Evolutionary conservation across 1,284 basidiomycete species (phyloP).

Genomic region (Ceratobasidium sp.): DNA sequence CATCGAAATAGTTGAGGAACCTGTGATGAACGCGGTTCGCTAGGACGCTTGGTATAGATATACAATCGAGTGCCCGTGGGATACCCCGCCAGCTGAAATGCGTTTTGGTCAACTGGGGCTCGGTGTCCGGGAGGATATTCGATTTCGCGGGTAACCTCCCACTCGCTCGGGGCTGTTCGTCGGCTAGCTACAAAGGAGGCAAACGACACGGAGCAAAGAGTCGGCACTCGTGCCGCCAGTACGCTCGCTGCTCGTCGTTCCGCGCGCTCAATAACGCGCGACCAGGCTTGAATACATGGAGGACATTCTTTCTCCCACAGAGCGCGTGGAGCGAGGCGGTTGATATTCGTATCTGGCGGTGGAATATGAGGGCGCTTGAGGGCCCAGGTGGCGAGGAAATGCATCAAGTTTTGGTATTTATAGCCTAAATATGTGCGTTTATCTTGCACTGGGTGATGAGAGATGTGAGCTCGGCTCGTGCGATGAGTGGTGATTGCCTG

Average conservation of each 20-base stretch:
- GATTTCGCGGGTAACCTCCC: slow-evolving; percentile 5
- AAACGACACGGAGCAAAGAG: slow-evolving; percentile 16
- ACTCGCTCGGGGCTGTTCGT: slow-evolving; percentile 1
- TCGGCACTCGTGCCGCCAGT: neutral
- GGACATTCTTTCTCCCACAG: slow-evolving; percentile 16
- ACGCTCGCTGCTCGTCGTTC: slow-evolving; percentile 15
- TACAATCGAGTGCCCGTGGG: neutral
- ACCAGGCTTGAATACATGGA: neutral
- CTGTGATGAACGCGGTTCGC: neutral
- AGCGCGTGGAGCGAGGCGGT: neutral
- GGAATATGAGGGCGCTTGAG: neutral
- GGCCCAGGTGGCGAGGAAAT: neutral
- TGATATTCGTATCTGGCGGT: neutral
- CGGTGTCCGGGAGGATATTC: neutral
- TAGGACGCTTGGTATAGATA: neutral
- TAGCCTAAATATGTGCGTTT: too few species aligned
- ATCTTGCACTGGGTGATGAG: neutral
- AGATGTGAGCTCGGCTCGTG: neutral
- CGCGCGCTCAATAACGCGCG: neutral
- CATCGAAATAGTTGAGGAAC: neutral
- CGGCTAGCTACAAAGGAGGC: slow-evolving; percentile 3
- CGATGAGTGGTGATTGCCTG: slow-evolving; percentile 1
- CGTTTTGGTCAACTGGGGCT: neutral
- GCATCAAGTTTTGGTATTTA: neutral
- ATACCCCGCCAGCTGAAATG: neutral